Conservation (phyloP, 768 basidiomycete genomes). For the Tubosaeta sp. region DNA sequence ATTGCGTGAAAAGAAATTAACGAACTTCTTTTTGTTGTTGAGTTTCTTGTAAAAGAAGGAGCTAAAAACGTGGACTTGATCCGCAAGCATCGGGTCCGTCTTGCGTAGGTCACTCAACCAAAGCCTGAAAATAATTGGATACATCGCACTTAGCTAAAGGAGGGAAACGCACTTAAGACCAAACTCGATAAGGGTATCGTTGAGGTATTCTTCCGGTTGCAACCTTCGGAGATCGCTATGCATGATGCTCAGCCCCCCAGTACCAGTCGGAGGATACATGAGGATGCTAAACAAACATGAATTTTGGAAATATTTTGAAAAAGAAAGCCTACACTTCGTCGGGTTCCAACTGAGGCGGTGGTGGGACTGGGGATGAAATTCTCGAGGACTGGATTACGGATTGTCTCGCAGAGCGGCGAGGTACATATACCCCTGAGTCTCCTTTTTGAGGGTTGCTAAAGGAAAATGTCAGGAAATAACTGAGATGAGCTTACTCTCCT, state of each 20-base stretch:
- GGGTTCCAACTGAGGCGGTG: conserved; percentile 35
- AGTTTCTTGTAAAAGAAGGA: conserved; percentile 99
- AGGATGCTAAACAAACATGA: conserved; percentile 48
- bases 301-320: conserved; percentile 3
- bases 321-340: conserved; percentile 58
- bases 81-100: conserved; percentile 55
- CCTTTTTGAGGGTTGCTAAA: conserved; percentile 11
- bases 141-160: neutral
- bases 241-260: conserved; percentile 79
- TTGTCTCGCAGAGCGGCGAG: conserved; percentile 36
- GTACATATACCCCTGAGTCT: conserved; percentile 2
- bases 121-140: conserved; percentile 41
- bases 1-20: conserved; percentile 1
- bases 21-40: conserved; percentile 55
- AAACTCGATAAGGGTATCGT: conserved; percentile 96
- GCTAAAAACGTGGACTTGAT: conserved; percentile 86
- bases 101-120: conserved; percentile 61
- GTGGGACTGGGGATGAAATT: conserved; percentile 29
- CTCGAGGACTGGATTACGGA: conserved; percentile 20
- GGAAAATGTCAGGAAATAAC: neutral
- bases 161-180: conserved; percentile 72
- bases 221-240: conserved; percentile 73
- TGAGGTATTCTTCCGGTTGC: conserved; percentile 79
- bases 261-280: conserved; percentile 65
- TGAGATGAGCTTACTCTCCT: neutral